Evolutionary conservation across 768 basidiomycete genomes (phyloP).

Genomic region (Lactarius sp.): DNA sequence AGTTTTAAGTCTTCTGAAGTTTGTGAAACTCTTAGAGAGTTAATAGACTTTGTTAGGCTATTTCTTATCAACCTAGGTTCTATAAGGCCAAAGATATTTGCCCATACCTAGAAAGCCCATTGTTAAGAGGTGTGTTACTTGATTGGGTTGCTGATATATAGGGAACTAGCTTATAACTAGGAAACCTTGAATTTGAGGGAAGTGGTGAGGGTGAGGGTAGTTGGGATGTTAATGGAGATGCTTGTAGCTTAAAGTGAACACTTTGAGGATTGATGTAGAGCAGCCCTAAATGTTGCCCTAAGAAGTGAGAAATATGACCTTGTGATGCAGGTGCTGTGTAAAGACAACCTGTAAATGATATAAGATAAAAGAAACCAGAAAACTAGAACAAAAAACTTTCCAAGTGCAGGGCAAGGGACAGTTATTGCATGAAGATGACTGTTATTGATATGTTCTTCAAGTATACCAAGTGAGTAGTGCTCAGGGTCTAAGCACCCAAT

Average conservation of each 20-base stretch:
- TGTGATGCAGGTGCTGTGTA: background rate
- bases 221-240: background rate
- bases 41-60: conserved; percentile 8
- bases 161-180: background rate
- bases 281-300: background rate
- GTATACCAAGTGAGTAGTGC: conserved; percentile 1
- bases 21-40: background rate
- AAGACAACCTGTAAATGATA: conserved; percentile 3
- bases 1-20: background rate
- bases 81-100: background rate
- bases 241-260: background rate
- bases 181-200: background rate
- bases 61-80: background rate
- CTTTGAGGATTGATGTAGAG: background rate
- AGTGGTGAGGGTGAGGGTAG: background rate
- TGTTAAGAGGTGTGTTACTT: background rate
- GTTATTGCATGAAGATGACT: background rate
- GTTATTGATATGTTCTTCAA: background rate
- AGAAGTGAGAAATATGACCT: background rate
- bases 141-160: background rate
- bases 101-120: conserved; percentile 5
- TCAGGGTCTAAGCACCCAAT: background rate
- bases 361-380: background rate
- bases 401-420: conserved; percentile 12
- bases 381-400: background rate